These are phyloP conservation scores for Tulasnella sp. DNA, from an alignment of 768 basidiomycete species.

Conservation along the genomic window DNA sequence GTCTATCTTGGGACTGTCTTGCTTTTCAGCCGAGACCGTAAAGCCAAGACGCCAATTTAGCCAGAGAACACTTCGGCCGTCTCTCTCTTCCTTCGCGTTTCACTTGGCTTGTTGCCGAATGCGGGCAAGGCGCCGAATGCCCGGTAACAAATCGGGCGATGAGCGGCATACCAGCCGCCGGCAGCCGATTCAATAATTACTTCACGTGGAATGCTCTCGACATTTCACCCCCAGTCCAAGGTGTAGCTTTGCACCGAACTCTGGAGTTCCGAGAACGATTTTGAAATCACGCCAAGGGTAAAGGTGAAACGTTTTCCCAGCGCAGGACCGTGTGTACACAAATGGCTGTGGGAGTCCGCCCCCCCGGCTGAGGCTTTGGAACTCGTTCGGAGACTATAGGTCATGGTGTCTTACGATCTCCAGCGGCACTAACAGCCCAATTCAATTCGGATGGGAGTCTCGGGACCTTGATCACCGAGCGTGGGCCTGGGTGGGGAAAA, in stretches of 20 bases:
- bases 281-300: not conserved
- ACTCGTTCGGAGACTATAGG: not conserved
- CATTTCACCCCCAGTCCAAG: not conserved
- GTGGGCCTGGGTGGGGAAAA: not conserved
- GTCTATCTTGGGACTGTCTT: not conserved
- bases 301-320: not conserved
- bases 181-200: not conserved
- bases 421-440: not conserved
- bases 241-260: not conserved
- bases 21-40: not conserved
- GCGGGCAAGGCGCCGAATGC: not conserved
- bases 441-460: not conserved
- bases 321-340: not conserved
- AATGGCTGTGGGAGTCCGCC: not conserved
- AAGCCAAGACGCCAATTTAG: not conserved
- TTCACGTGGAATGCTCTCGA: not conserved
- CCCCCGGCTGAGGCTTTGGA: not conserved
- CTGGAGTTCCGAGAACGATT: not conserved
- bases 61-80: not conserved
- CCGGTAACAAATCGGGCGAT: conserved; percentile 8
- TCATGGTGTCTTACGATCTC: not conserved
- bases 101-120: not conserved
- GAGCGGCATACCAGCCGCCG: not conserved
- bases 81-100: not conserved
- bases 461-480: not conserved